Evolutionary conservation across 495 filamentous ascomycete genomes (phyloP), one percentile per base, ranked within the genome.

Genomic region (Jackrogersella minutella): DNA sequence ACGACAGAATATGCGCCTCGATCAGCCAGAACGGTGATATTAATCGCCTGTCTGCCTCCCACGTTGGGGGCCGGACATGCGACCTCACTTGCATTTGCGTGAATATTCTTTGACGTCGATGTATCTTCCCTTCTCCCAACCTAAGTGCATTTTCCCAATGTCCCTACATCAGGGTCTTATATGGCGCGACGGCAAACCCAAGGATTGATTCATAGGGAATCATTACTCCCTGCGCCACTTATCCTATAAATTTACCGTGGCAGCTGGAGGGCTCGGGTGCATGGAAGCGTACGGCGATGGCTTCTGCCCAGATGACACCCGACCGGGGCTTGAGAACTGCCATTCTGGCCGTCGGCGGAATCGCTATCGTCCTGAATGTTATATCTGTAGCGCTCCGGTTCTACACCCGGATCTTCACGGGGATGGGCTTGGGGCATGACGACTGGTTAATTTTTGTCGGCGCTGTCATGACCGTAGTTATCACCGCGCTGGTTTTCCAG

Each of bases 361-460:
- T 71, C 36, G 64, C 68, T 39, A 60, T 73, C 17, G 60, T 26
- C 11, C 43, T 75, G 1, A 50, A 68, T 17, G 40, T 66, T 3
- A 33, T 69, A 5, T 60, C 62, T 1, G 68, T 69, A 5, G 64
- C 13, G 7, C 64, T 75, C 5, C 68, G 73, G 17, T 75, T 75
- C 41, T 75, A 75, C 13, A 68, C 71, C 2, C 68, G 73, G 14
- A 51, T 66, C 9, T 72, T 68, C 59, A 67, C 68, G 5, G 56
- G 63, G 11, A 53, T 66, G 7, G 68, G 64, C 17, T 46, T 75
- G 3, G 26, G 58, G 19, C 37, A 51, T 19, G 73, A 75, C 56
- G 73, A 75, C 53, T 75, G 73, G 73, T 14, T 73, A 11, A 71
- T 74, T 13, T 22, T 74, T 1, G 9, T 53, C n/a, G 57, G 65